These are phyloP conservation scores for Lanmaoa rubissima DNA, from an alignment of 768 basidiomycete species.

Conservation along the genomic window DNA sequence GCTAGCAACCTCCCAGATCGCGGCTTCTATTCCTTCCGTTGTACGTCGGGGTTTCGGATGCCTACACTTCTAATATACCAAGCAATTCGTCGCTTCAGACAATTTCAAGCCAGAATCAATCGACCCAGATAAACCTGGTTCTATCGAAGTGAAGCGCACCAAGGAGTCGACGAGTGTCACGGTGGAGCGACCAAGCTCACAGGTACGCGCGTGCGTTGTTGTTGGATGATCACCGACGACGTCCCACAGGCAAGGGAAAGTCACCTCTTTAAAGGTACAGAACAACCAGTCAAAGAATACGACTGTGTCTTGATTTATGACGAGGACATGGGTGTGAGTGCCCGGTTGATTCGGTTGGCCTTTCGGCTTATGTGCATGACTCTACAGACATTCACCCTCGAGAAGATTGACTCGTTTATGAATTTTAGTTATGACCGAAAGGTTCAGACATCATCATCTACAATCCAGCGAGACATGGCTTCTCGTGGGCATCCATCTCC, in stretches of 20 bases:
- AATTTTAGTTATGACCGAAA: conserved; percentile 54
- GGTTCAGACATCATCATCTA: conserved; percentile 26
- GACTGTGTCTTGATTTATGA: conserved; percentile 83
- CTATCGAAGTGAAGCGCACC: conserved; percentile 57
- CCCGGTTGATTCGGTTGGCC: not conserved
- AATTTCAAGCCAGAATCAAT: conserved; percentile 75
- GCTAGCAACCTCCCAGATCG: conserved; percentile 50
- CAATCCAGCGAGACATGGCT: conserved; percentile 12
- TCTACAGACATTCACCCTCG: conserved; percentile 62
- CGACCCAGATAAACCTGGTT: conserved; percentile 62
- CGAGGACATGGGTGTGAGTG: conserved; percentile 63
- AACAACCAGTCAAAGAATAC: conserved; percentile 59
- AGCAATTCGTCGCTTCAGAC: conserved; percentile 42
- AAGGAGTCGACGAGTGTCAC: conserved; percentile 51
- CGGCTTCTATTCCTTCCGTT: conserved; percentile 77
- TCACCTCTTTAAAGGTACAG: conserved; percentile 56
- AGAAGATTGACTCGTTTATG: conserved; percentile 70
- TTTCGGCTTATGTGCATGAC: conserved; percentile 7
- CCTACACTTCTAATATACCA: not conserved
- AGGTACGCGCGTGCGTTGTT: conserved; percentile 40
- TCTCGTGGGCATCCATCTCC: conserved; percentile 22
- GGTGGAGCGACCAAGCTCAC: conserved; percentile 64
- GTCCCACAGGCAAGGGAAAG: conserved; percentile 47
- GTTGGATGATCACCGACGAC: not conserved
- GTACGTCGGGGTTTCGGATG: conserved; percentile 41